phyloP scores from a whole-genome alignment of 1,284 basidiomycete genomes.

The Fomitopsis pinicola region DNA sequence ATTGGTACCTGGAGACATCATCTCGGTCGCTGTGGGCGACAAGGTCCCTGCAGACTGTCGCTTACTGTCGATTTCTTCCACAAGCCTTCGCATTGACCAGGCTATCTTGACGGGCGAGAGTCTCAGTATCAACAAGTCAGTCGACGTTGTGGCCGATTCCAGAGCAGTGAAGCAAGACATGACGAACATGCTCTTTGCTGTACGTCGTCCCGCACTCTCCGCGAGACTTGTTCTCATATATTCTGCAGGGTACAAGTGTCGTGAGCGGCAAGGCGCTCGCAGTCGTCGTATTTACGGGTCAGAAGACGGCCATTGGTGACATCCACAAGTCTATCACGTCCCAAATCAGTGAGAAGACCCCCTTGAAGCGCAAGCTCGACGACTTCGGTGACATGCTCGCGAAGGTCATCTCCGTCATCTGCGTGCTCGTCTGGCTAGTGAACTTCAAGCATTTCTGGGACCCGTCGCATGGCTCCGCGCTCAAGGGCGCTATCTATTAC shows the following conservation, averaged over 20 bases:
- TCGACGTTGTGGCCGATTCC: slow-evolving; percentile 60
- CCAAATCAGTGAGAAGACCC: slow-evolving; percentile 91
- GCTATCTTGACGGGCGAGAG: slow-evolving; percentile 94
- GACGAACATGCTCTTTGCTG: slow-evolving; percentile 92
- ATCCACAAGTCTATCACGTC: slow-evolving; percentile 92
- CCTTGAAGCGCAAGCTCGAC: slow-evolving; percentile 91
- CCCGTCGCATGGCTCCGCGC: slow-evolving; percentile 81
- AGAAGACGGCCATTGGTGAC: slow-evolving; percentile 87
- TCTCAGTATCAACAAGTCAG: slow-evolving; percentile 78
- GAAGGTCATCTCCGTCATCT: slow-evolving; percentile 94
- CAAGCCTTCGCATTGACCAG: slow-evolving; percentile 90
- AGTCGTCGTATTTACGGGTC: slow-evolving; percentile 82
- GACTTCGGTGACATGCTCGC: slow-evolving; percentile 96
- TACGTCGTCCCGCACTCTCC: slow-evolving; percentile 31
- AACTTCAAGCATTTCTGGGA: slow-evolving; percentile 94
- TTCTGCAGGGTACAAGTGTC: slow-evolving; percentile 80
- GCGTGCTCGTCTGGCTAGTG: slow-evolving; percentile 93
- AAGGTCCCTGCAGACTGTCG: slow-evolving; percentile 93
- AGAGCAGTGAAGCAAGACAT: slow-evolving; percentile 94
- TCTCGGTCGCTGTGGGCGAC: slow-evolving; percentile 88
- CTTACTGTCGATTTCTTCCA: slow-evolving; percentile 84
- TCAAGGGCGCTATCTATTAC: slow-evolving; percentile 95
- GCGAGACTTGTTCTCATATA: background rate
- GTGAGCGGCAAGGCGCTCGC: slow-evolving; percentile 87
- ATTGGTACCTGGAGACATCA: slow-evolving; percentile 91